Evolutionary conservation across 768 basidiomycete species (phyloP).

Genomic region (Amanita exitialis): DNA sequence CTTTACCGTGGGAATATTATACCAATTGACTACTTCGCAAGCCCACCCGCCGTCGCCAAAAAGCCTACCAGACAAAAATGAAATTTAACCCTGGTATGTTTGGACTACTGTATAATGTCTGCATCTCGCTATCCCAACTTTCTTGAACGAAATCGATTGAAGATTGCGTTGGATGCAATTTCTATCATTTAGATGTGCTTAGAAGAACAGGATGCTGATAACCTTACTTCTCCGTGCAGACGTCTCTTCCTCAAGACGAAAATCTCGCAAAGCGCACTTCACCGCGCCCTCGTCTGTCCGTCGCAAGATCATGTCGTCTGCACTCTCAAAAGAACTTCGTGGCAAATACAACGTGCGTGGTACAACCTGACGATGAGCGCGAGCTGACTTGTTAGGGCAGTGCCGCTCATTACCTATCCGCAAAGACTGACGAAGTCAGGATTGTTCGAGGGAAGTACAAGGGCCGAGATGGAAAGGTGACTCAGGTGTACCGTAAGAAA

Average conservation of each 20-base stretch:
- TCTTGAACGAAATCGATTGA: constrained; percentile 16
- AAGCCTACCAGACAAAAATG: constrained; percentile 42
- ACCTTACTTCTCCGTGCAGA: constrained; percentile 40
- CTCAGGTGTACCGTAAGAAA: constrained; percentile 97
- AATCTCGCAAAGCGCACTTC: constrained; percentile 98
- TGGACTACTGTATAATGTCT: constrained; percentile 13
- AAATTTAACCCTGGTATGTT: constrained; percentile 79
- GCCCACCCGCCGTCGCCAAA: constrained; percentile 48
- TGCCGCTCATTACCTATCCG: constrained; percentile 88
- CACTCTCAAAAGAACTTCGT: constrained; percentile 92
- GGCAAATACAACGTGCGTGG: constrained; percentile 78
- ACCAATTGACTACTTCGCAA: constrained; percentile 13
- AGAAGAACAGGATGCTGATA: constrained; percentile 12
- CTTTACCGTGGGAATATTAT: constrained; percentile 26
- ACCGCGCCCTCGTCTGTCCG: constrained; percentile 88
- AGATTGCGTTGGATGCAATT: constrained; percentile 46
- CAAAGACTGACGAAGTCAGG: constrained; percentile 96
- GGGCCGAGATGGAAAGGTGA: constrained; percentile 97
- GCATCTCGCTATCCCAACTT: constrained; percentile 16
- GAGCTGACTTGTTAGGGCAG: constrained; percentile 26
- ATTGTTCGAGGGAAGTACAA: constrained; percentile 98
- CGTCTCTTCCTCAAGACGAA: constrained; percentile 90
- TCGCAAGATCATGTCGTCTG: constrained; percentile 96
- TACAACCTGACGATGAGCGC: not conserved
- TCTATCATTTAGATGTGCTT: constrained; percentile 31